Evolutionary conservation across 2,329 filamentous ascomycete genomes (phyloP).

Genomic region (Colletotrichum orchidophilum): DNA sequence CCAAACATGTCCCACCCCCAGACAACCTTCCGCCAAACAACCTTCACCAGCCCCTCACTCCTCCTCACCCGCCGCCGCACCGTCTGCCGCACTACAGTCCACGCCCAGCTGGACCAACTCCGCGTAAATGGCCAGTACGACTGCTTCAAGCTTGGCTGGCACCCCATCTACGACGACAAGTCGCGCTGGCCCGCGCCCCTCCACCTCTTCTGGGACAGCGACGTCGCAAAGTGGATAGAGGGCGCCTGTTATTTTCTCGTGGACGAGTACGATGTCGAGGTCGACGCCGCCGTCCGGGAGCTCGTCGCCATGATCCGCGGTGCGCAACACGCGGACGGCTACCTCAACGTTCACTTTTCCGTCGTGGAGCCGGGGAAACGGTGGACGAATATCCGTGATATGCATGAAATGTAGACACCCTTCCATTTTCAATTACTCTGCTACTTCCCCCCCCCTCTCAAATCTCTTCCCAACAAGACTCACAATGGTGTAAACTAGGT

Average conservation of each 20-base stretch:
- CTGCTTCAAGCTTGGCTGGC: constrained; percentile 67
- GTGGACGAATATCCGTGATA: constrained; percentile 68
- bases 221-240: constrained; percentile 69
- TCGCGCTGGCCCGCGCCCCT: constrained; percentile 64
- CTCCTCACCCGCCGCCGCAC: constrained; percentile 45
- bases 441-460: no score
- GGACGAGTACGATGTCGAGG: constrained; percentile 51
- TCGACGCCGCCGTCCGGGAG: constrained; percentile 62
- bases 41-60: constrained; percentile 47
- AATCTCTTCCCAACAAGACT: no score
- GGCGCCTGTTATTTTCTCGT: constrained; percentile 66
- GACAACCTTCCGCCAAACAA: constrained; percentile 46
- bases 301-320: constrained; percentile 65
- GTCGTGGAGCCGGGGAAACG: constrained; percentile 64
- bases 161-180: constrained; percentile 60
- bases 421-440: no score
- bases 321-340: constrained; percentile 69
- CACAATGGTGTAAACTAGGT: constrained; percentile 45
- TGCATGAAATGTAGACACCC: constrained; percentile 71
- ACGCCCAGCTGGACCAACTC: constrained; percentile 62
- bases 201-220: constrained; percentile 68
- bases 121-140: constrained; percentile 65
- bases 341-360: constrained; percentile 71
- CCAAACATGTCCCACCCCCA: constrained; percentile 46
- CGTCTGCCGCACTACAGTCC: constrained; percentile 50